Evolutionary conservation across 192 early-diverging fungal genomes (phyloP), one percentile per base, ranked within the genome.

Genomic region (Linnemannia hyalina): DNA sequence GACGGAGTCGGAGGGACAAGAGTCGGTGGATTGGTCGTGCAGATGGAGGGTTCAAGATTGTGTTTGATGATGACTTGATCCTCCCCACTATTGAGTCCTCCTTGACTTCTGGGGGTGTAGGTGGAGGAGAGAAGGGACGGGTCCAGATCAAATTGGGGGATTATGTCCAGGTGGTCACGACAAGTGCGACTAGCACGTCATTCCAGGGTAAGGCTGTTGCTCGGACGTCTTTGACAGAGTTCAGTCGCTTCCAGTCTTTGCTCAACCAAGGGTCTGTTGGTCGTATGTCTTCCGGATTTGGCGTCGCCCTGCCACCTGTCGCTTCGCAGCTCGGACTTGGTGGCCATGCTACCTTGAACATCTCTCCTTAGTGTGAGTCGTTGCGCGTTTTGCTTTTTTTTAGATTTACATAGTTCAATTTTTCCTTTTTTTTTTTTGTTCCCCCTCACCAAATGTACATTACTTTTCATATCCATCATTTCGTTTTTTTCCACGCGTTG

Each of bases 41-140:
- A 71, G 95, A 96, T 85, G 92, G 93, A 70, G 93, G 92, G 6
- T 93, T 92, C 81, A 95, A 94, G 86, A 91, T 94, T 40, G 93
- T 94, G 52, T 81, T 95, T 70, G 80, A 91, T 76, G 74, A 83
- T 13, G 76, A 82, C 38, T 65, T 80, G 38, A 60, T 80, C 10
- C 73, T 82, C 6, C 71, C 87, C 2, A 57, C 82, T 0, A 88
- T 81, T 29, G 88, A 80, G 41, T 29, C 84, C 8, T 76, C 82
- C 1, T 29, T 76, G 29, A 76, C 79, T n/a, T 3, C 72, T 0
- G 26, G 74, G 1, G 13, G 65, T 40, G 36, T 9, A 4, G 41
- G 41, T 15, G 18, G 4, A 26, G 32, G 52, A 18, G 49, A 26
- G 26, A 75, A 78, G 8, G 83, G 81, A 35, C 63, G 74, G 3